Percentiles rank a stretch among this genome's conserved stretches.
phyloP scores from a whole-genome alignment of 495 filamentous ascomycete species.

The Talaromyces nanjingensis region DNA sequence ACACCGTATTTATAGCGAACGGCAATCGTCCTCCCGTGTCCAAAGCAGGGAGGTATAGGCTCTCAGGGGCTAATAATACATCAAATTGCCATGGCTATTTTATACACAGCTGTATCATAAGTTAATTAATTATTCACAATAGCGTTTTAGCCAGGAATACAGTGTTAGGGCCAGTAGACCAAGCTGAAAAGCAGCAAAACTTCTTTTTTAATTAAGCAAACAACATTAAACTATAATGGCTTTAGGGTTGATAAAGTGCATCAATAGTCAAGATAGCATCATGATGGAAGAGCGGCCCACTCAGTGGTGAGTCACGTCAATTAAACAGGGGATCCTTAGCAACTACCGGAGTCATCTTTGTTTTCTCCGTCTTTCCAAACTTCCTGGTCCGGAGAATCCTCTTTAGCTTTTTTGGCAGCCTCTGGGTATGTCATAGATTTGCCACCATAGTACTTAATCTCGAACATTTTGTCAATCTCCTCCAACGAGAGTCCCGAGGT shows the following conservation, averaged over 20 bases:
- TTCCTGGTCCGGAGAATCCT: background rate
- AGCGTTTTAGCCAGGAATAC: background rate
- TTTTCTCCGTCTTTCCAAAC: background rate
- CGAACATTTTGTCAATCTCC: slow-evolving; percentile 27
- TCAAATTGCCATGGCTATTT: background rate
- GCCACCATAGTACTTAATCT: slow-evolving; percentile 10
- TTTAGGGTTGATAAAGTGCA: background rate
- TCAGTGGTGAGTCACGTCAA: background rate
- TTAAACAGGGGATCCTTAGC: background rate
- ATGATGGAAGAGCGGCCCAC: too few relatives aligned
- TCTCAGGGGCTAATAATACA: background rate
- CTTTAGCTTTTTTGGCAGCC: slow-evolving; percentile 7
- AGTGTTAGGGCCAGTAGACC: background rate
- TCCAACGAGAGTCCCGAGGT: slow-evolving; percentile 24
- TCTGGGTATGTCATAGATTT: slow-evolving; percentile 10
- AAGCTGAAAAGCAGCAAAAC: background rate
- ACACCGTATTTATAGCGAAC: background rate
- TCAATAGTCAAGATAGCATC: background rate
- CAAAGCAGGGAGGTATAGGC: background rate
- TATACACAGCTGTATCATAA: background rate
- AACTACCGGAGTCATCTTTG: background rate
- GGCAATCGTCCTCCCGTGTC: background rate
- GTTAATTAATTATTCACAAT: background rate
- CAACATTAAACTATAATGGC: background rate
- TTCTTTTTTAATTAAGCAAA: background rate